A percentile compares a stretch with the other conserved stretches of the same genome.
phyloP scores from a whole-genome alignment of 805 yeast genomes.

The Spencermartinsiella europaea region DNA sequence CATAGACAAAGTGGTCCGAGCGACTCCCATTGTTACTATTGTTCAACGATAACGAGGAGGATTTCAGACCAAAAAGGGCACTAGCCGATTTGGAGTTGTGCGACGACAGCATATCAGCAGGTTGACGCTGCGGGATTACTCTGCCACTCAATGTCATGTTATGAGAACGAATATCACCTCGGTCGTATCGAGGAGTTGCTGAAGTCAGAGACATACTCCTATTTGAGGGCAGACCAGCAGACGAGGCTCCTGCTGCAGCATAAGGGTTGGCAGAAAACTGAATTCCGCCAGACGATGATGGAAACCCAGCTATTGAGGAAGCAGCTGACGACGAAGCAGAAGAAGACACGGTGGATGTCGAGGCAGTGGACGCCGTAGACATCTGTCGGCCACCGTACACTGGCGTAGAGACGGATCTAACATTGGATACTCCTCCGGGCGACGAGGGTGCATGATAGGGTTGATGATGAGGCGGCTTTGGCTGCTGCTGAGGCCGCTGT shows the following conservation, averaged over 20 bases:
- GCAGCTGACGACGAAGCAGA: no score
- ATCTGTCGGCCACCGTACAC: no score
- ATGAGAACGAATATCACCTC: constrained; percentile 5
- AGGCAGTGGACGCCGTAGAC: no score
- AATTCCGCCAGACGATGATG: no score
- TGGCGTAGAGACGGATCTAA: background rate
- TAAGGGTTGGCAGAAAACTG: no score
- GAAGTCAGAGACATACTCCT: constrained; percentile 18
- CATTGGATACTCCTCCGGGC: background rate
- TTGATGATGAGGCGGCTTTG: background rate
- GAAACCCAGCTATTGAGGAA: no score
- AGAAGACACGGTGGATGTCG: no score
- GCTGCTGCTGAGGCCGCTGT: constrained; percentile 6
- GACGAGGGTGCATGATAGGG: background rate
- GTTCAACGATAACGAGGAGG: background rate
- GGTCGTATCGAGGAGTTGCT: constrained; percentile 2
- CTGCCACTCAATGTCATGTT: constrained; percentile 23
- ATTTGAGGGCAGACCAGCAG: no score
- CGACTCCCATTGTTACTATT: background rate
- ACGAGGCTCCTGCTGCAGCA: no score
- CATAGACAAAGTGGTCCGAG: background rate
- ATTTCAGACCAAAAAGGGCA: constrained; percentile 1
- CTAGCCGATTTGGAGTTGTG: constrained; percentile 5
- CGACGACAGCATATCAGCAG: constrained; percentile 6
- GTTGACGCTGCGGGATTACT: constrained; percentile 22